Conservation (phyloP, 2,329 filamentous ascomycete genomes). For the Aureobasidium melanogenum region DNA sequence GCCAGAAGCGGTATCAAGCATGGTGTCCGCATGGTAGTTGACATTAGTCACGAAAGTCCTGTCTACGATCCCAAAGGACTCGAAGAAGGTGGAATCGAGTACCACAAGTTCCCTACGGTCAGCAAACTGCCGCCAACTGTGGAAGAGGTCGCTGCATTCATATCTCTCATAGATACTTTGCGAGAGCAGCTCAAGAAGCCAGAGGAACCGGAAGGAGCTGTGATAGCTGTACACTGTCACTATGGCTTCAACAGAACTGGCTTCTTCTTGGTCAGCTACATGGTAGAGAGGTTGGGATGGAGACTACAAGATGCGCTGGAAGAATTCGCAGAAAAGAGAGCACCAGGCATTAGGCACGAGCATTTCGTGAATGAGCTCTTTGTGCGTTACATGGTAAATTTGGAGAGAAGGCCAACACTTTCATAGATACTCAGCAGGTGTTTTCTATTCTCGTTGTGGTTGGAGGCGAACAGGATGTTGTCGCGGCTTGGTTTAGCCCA, state of each 20-base stretch:
- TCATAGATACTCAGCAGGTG: background rate
- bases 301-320: conserved; percentile 68
- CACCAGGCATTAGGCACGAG: conserved; percentile 78
- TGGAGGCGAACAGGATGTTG: background rate
- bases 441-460: background rate
- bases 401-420: conserved; percentile 26
- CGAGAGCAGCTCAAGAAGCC: conserved; percentile 25
- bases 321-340: conserved; percentile 61
- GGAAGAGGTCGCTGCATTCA: conserved; percentile 53
- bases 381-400: conserved; percentile 59
- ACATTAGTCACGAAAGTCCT: conserved; percentile 84
- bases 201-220: conserved; percentile 30
- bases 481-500: background rate
- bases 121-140: conserved; percentile 74
- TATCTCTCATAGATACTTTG: conserved; percentile 46
- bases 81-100: conserved; percentile 35
- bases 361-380: conserved; percentile 82
- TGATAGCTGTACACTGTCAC: conserved; percentile 82
- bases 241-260: conserved; percentile 94
- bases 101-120: conserved; percentile 81
- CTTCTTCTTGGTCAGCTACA: conserved; percentile 80
- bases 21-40: conserved; percentile 50
- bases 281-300: conserved; percentile 72
- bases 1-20: conserved; percentile 51
- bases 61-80: conserved; percentile 67